Percentiles rank a stretch among this genome's conserved stretches.
Evolutionary conservation across 2,329 filamentous ascomycete genomes (phyloP).

Genomic region (Xylariaceae sp.): DNA sequence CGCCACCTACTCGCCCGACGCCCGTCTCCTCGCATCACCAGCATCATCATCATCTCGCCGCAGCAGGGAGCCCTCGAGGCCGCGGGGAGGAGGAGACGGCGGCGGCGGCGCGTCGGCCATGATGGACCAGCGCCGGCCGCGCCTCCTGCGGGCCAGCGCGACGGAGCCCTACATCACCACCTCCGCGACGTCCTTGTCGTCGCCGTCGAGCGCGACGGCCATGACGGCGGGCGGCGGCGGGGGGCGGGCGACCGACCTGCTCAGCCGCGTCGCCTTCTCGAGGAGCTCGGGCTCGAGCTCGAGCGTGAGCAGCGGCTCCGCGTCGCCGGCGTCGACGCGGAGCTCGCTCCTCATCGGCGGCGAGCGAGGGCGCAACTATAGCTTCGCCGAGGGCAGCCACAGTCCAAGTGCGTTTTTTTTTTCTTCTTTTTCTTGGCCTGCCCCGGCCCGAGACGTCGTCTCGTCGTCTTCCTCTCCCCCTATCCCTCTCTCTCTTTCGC

Average conservation of each 20-base stretch:
- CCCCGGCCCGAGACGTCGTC: too few species aligned
- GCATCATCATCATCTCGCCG: conserved; percentile 19
- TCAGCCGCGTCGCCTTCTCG: conserved; percentile 49
- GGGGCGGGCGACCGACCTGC: conserved; percentile 45
- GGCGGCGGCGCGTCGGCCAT: too few species aligned
- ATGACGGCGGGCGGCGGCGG: conserved; percentile 36
- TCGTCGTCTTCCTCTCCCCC: too few species aligned
- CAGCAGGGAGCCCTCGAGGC: too few species aligned
- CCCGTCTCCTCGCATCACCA: conserved; percentile 13
- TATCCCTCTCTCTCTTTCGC: too few species aligned
- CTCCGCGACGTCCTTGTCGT: conserved; percentile 45
- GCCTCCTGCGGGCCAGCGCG: conserved; percentile 45
- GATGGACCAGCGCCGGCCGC: conserved; percentile 38
- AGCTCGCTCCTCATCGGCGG: conserved; percentile 27
- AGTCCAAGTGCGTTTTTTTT: conserved; percentile 17
- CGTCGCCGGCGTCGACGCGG: conserved; percentile 28
- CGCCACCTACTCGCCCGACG: neutral
- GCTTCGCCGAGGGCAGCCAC: conserved; percentile 15
- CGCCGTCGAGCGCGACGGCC: conserved; percentile 41
- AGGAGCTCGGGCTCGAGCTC: too few species aligned
- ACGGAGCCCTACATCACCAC: conserved; percentile 53
- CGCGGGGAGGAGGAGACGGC: too few species aligned
- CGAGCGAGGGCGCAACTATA: conserved; percentile 11
- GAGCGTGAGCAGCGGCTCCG: conserved; percentile 37
- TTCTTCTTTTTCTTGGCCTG: neutral